Conservation (phyloP, 331 rosid genomes). For the Acacia pycnantha region DNA sequence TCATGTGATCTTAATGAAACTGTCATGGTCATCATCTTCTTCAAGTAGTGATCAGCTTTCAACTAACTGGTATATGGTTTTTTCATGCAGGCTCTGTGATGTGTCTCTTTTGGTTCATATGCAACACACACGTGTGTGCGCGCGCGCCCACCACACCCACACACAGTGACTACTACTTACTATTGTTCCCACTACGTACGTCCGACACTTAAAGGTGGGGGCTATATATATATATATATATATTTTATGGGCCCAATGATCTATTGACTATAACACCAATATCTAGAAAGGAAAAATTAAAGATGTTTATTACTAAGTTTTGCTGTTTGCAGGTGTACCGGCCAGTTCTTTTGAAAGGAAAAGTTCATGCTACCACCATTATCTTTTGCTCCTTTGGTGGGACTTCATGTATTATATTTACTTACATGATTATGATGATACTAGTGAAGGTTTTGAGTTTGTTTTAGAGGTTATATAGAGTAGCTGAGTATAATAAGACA, state of each 20-base stretch:
- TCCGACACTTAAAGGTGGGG: slow-evolving; percentile 43
- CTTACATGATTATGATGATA: slow-evolving; percentile 9
- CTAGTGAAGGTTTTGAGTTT: not conserved
- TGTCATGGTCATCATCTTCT: slow-evolving; percentile 41
- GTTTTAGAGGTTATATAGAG: slow-evolving; percentile 15
- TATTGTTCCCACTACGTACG: slow-evolving; percentile 20
- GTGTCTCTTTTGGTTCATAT: slow-evolving; percentile 37
- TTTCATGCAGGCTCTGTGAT: slow-evolving; percentile 19
- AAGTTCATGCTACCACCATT: slow-evolving; percentile 42
- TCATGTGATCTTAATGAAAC: slow-evolving; percentile 34
- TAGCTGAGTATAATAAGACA: slow-evolving; percentile 20
- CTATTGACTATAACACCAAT: slow-evolving; percentile 38
- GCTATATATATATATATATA: not conserved
- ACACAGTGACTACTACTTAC: not conserved
- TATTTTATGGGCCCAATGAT: slow-evolving; percentile 41
- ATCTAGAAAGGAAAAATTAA: slow-evolving; percentile 38
- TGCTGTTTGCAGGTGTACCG: slow-evolving; percentile 29
- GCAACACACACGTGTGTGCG: slow-evolving; percentile 36
- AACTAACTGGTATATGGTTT: slow-evolving; percentile 18
- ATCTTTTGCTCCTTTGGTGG: slow-evolving; percentile 45
- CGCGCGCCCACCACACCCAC: slow-evolving; percentile 38
- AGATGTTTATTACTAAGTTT: slow-evolving; percentile 33
- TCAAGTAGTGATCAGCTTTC: slow-evolving; percentile 7
- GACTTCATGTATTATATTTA: slow-evolving; percentile 36
- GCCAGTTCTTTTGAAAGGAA: slow-evolving; percentile 32